Evolutionary conservation across 2,329 filamentous ascomycete species (phyloP).

Genomic region (Chalaropsis ovoidea): DNA sequence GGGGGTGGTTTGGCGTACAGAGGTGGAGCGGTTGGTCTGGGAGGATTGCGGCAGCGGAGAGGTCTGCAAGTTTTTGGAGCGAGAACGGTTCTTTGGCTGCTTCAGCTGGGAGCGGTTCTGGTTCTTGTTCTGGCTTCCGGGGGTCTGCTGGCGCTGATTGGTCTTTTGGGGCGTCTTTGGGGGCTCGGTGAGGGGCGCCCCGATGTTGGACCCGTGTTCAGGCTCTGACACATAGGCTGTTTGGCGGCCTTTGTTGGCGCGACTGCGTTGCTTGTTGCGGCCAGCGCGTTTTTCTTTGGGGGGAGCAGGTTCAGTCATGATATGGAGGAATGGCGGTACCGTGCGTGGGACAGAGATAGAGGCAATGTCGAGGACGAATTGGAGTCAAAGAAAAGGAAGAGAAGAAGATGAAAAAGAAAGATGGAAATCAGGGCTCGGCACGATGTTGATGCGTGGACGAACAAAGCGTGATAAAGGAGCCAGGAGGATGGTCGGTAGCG

Average conservation of each 20-base stretch:
- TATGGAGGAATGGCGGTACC: background rate
- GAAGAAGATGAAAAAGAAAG: background rate
- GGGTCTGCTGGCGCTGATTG: conserved; percentile 30
- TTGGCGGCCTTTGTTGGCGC: conserved; percentile 30
- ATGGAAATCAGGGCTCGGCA: conserved; percentile 20
- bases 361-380: background rate
- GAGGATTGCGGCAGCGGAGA: conserved; percentile 39
- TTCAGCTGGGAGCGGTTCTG: conserved; percentile 27
- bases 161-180: conserved; percentile 42
- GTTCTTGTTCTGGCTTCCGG: conserved; percentile 30
- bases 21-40: conserved; percentile 31
- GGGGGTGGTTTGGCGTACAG: conserved; percentile 23
- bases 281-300: conserved; percentile 32
- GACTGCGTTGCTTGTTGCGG: conserved; percentile 33
- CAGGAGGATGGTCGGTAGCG: conserved; percentile 22
- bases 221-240: conserved; percentile 53
- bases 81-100: conserved; percentile 27
- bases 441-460: conserved; percentile 18
- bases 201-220: conserved; percentile 33
- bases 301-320: background rate
- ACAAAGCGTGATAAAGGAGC: background rate
- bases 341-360: background rate
- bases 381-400: background rate
- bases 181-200: conserved; percentile 26
- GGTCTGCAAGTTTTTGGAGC: conserved; percentile 27